These are phyloP conservation scores for Rhodotorula sp. DNA, from an alignment of 1,284 basidiomycete genomes.

Conservation along the genomic window DNA sequence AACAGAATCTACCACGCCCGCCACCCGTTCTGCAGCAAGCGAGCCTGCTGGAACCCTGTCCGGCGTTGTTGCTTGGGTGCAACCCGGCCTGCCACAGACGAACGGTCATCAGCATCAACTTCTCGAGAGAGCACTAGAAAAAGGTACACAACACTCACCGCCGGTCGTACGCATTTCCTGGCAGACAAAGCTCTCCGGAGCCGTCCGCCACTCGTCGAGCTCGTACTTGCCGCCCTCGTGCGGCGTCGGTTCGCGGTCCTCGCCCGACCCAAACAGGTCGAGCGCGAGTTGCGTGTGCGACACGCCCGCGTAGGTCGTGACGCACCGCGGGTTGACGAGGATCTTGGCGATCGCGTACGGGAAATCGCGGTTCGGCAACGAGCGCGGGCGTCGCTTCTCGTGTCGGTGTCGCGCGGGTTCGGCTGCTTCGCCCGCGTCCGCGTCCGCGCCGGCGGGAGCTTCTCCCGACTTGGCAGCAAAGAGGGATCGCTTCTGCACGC, in stretches of 20 bases:
- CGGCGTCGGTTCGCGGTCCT: slow-evolving; percentile 58
- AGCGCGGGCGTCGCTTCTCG: slow-evolving; percentile 36
- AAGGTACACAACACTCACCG: slow-evolving; percentile 35
- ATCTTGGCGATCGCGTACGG: slow-evolving; percentile 70
- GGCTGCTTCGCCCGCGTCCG: neutral
- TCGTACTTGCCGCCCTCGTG: slow-evolving; percentile 61
- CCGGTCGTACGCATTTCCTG: slow-evolving; percentile 74
- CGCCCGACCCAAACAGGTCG: slow-evolving; percentile 78
- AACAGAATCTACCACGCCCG: slow-evolving; percentile 30
- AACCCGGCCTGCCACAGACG: slow-evolving; percentile 70
- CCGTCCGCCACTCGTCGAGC: slow-evolving; percentile 87
- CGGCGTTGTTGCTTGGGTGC: slow-evolving; percentile 86
- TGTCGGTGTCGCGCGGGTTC: slow-evolving; percentile 4
- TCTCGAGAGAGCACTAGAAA: neutral
- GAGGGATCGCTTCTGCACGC: slow-evolving; percentile 13
- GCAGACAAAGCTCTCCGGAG: slow-evolving; percentile 92
- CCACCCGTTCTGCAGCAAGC: slow-evolving; percentile 41
- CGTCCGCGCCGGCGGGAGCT: no score
- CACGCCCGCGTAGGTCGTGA: slow-evolving; percentile 93
- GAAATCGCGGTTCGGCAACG: slow-evolving; percentile 84
- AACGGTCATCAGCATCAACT: neutral
- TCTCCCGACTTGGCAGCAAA: slow-evolving; percentile 7
- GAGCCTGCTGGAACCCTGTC: slow-evolving; percentile 62
- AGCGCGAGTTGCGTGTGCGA: slow-evolving; percentile 86
- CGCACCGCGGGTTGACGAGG: slow-evolving; percentile 87